Evolutionary conservation across 2,329 filamentous ascomycete genomes (phyloP).

Genomic region (Hymenoscyphus albidus): DNA sequence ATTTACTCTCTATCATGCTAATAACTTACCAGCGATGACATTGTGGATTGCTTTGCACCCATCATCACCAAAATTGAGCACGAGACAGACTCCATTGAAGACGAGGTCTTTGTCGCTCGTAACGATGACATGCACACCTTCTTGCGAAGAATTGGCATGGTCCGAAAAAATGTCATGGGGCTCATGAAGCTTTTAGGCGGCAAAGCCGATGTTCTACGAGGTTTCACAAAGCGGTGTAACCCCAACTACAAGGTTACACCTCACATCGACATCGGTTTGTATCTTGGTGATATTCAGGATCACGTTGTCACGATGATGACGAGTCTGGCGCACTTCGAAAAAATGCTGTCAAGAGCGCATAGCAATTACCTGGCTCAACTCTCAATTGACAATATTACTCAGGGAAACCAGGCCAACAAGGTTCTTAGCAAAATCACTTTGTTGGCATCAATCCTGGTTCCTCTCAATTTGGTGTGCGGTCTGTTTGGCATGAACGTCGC

Average conservation of each 20-base stretch:
- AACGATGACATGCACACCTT: constrained; percentile 86
- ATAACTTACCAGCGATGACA: constrained; percentile 67
- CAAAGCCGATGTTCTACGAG: constrained; percentile 97
- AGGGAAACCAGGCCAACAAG: constrained; percentile 84
- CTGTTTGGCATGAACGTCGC: constrained; percentile 72
- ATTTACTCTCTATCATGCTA: constrained; percentile 7
- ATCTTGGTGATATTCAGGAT: constrained; percentile 96
- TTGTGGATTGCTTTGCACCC: constrained; percentile 92
- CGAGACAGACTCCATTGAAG: constrained; percentile 90
- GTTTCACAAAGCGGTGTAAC: constrained; percentile 98
- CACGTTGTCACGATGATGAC: constrained; percentile 99
- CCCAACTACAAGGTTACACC: constrained; percentile 95
- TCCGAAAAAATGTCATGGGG: constrained; percentile 91
- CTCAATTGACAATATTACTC: constrained; percentile 83
- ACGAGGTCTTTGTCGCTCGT: constrained; percentile 88
- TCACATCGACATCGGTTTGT: constrained; percentile 92
- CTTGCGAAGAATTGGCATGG: constrained; percentile 80
- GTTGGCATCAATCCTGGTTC: constrained; percentile 90
- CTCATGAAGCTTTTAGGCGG: constrained; percentile 89
- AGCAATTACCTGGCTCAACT: constrained; percentile 95
- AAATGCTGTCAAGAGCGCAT: constrained; percentile 91
- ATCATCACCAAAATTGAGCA: constrained; percentile 82
- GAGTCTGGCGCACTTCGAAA: constrained; percentile 92
- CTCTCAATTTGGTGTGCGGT: constrained; percentile 80
- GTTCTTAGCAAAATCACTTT: constrained; percentile 94